Base-by-base conservation (phyloP, 768 basidiomycete species). In the Mycena indigotica region DNA sequence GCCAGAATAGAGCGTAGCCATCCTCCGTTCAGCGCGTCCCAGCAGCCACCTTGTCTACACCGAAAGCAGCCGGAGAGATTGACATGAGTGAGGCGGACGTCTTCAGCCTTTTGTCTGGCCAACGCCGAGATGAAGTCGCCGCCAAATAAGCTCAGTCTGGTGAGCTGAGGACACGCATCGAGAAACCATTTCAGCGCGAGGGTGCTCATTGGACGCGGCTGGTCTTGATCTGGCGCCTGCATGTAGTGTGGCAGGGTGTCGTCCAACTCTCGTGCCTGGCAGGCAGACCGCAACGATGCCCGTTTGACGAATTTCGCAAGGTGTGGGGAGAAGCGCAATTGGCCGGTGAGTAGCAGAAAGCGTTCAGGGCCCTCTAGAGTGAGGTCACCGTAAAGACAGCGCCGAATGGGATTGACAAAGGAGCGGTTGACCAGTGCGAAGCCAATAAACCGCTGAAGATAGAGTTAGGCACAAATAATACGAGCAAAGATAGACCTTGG, bases 251-350 rank as follows among this genome's bases (percentile, higher is more conserved):
- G 46, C 24, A 24, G 46, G 24, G 23, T 28, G 13, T 44, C 50
- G 21, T 58, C 57, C 53, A 62, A 51, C 4, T 44, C 53, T 3
- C 19, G 21, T 54, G 58, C 46, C 30, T 41, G 30, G 49, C 62
- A 63, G 32, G 40, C 44, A 8, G 62, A 56, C 5, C n/a, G 25
- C 15, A 63, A 51, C 1, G 50, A 16, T 17, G 58, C 62, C 28
- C 40, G 49, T 48, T 59, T 56, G 32, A 59, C 62, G n/a, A 50
- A 57, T 32, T 57, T 63, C 23, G 62, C 57, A n/a, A 63, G 62
- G 23, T 63, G 62, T 5, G 62, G 62, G 19, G 54, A 53, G 28
- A 59, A 63, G n/a, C 62, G 58, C 17, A 63, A 50, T 44, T 63
- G 62, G 0, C 55, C 62, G 2, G 62, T 63, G 39, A 63, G 55